phyloP scores from a whole-genome alignment of 139 green algal species.

The Zygnema circumcarinatum region DNA sequence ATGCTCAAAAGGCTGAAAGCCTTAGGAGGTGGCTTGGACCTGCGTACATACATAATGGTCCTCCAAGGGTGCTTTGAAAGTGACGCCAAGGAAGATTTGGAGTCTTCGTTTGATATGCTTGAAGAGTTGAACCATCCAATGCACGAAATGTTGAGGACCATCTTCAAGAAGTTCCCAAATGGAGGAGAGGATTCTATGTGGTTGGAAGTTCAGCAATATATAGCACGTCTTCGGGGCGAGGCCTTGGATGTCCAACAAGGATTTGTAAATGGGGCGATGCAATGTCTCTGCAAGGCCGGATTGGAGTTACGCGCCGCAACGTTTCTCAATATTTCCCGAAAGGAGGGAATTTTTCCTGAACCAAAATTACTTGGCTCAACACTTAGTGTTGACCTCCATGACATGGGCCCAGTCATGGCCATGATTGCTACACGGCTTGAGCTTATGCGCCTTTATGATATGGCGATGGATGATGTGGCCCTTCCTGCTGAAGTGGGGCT shows the following conservation, averaged over 20 bases:
- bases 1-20: not conserved
- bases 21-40: not conserved
- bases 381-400: not conserved
- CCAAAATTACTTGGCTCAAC: not conserved
- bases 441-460: not conserved
- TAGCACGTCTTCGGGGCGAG: not conserved
- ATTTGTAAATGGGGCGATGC: not conserved
- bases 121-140: not conserved
- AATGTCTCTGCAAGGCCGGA: not conserved
- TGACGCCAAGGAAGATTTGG: not conserved
- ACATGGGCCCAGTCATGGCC: not conserved
- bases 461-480: not conserved
- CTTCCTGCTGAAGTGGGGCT: not conserved
- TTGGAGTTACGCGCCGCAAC: not conserved
- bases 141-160: not conserved
- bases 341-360: not conserved
- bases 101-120: not conserved
- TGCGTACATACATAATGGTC: not conserved
- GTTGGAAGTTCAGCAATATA: not conserved
- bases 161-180: not conserved
- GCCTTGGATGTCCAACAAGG: not conserved
- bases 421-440: not conserved
- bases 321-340: not conserved
- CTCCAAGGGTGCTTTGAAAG: not conserved
- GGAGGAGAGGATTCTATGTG: not conserved